phyloP scores from a whole-genome alignment of 108 stramenopile genomes.

The Aurantiochytrium sp. region DNA sequence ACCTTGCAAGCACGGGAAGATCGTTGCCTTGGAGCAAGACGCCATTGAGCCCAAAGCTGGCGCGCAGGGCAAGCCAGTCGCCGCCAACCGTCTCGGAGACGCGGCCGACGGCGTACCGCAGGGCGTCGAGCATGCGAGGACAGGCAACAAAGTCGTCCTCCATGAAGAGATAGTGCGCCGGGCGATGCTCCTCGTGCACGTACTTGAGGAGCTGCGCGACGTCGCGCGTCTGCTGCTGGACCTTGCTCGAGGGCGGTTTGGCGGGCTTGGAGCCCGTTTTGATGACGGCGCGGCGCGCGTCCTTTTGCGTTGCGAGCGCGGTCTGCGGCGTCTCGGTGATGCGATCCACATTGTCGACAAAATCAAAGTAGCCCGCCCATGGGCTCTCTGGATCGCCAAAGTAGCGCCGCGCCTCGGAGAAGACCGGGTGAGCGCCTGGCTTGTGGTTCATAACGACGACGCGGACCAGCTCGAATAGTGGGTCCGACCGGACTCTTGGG shows the following conservation, averaged over 20 bases:
- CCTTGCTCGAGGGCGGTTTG: slow-evolving; percentile 14
- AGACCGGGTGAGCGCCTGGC: not conserved
- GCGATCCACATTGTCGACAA: slow-evolving; percentile 5
- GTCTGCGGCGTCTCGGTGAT: not conserved
- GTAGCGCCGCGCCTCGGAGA: not conserved
- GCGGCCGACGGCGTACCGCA: not conserved
- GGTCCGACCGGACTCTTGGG: not conserved
- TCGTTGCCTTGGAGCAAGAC: not conserved
- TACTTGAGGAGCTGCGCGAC: not conserved
- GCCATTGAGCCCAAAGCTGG: slow-evolving; percentile 13
- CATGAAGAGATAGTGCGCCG: slow-evolving; percentile 29
- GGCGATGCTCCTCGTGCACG: not conserved
- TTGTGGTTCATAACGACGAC: slow-evolving; percentile 36
- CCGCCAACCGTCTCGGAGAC: not conserved
- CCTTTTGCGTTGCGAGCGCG: not conserved
- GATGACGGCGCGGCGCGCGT: not conserved
- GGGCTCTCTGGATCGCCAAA: not conserved
- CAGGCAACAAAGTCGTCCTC: slow-evolving; percentile 39
- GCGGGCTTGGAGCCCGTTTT: not conserved
- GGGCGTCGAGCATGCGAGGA: not conserved
- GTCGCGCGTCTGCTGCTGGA: slow-evolving; percentile 38
- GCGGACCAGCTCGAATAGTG: not conserved
- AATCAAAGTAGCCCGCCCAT: not conserved
- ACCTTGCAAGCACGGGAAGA: not conserved
- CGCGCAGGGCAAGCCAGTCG: slow-evolving; percentile 9